Conservation (phyloP, 2,329 filamentous ascomycete species). For the Corniculantispora saksenae region DNA sequence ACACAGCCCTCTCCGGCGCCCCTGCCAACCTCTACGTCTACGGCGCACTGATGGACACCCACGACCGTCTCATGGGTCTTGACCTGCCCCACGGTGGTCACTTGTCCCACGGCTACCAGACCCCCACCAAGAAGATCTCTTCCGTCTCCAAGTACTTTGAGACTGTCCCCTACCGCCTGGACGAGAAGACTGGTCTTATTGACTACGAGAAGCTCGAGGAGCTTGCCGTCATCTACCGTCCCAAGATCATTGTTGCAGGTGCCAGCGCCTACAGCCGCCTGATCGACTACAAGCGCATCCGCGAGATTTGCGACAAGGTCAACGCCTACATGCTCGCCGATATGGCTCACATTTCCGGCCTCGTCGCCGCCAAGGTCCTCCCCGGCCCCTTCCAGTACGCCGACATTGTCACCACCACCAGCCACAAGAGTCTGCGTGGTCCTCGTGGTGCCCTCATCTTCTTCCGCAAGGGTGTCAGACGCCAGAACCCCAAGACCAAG, state of each 20-base stretch:
- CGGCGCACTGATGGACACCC: slow-evolving; percentile 86
- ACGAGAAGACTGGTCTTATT: slow-evolving; percentile 88
- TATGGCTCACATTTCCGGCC: slow-evolving; percentile 95
- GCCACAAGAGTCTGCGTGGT: slow-evolving; percentile 94
- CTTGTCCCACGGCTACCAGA: slow-evolving; percentile 96
- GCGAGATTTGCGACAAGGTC: slow-evolving; percentile 84
- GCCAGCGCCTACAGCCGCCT: slow-evolving; percentile 94
- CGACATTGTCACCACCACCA: slow-evolving; percentile 96
- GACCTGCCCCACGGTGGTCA: slow-evolving; percentile 96
- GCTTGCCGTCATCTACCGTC: slow-evolving; percentile 83
- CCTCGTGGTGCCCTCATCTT: slow-evolving; percentile 98
- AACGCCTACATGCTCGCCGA: slow-evolving; percentile 92
- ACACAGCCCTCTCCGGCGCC: slow-evolving; percentile 72
- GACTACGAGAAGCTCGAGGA: slow-evolving; percentile 93
- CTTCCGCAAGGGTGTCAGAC: slow-evolving; percentile 89
- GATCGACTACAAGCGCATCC: slow-evolving; percentile 93
- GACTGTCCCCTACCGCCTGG: slow-evolving; percentile 89
- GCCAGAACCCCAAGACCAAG: slow-evolving; percentile 80
- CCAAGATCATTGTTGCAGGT: slow-evolving; percentile 93
- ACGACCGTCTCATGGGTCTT: slow-evolving; percentile 95
- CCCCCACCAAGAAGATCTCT: slow-evolving; percentile 91
- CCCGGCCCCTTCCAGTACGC: slow-evolving; percentile 86
- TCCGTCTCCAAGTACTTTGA: slow-evolving; percentile 99
- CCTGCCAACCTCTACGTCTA: slow-evolving; percentile 88
- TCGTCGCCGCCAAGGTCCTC: slow-evolving; percentile 89